Conservation (phyloP, 2,329 filamentous ascomycete genomes). For the Penicillium italicum region DNA sequence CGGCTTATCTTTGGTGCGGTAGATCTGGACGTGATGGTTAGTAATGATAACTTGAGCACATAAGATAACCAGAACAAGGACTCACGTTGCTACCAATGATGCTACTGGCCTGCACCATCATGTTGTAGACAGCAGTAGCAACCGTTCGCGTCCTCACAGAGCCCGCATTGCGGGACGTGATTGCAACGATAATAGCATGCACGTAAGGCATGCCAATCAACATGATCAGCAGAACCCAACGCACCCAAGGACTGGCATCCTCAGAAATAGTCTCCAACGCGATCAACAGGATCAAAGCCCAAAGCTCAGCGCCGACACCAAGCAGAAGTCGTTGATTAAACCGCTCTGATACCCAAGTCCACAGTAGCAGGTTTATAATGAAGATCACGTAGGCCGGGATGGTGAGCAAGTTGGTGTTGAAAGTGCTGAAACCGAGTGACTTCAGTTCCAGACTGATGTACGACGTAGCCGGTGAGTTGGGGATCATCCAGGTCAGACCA, state of each 20-base stretch:
- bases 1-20: conserved; percentile 53
- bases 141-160: conserved; percentile 44
- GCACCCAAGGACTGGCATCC: conserved; percentile 49
- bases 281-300: conserved; percentile 52
- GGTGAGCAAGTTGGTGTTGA: conserved; percentile 61
- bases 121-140: conserved; percentile 47
- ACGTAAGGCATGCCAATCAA: conserved; percentile 57
- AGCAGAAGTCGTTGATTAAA: conserved; percentile 55
- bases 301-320: conserved; percentile 52
- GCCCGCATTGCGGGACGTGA: conserved; percentile 44
- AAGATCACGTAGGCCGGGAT: conserved; percentile 57
- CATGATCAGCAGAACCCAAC: conserved; percentile 52
- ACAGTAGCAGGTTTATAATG: conserved; percentile 54
- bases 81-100: conserved; percentile 42
- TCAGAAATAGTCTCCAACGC: conserved; percentile 50
- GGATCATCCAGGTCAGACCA: conserved; percentile 45
- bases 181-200: conserved; percentile 52
- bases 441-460: conserved; percentile 46
- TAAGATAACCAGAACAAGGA: neutral
- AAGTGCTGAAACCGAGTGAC: conserved; percentile 55
- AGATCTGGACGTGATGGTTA: conserved; percentile 45
- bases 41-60: neutral
- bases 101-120: conserved; percentile 43
- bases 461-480: conserved; percentile 33
- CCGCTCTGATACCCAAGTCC: conserved; percentile 54